Evolutionary conservation across 345 rosid genomes (phyloP), one percentile per base, ranked within the genome.

Genomic region (Salix udensis): DNA sequence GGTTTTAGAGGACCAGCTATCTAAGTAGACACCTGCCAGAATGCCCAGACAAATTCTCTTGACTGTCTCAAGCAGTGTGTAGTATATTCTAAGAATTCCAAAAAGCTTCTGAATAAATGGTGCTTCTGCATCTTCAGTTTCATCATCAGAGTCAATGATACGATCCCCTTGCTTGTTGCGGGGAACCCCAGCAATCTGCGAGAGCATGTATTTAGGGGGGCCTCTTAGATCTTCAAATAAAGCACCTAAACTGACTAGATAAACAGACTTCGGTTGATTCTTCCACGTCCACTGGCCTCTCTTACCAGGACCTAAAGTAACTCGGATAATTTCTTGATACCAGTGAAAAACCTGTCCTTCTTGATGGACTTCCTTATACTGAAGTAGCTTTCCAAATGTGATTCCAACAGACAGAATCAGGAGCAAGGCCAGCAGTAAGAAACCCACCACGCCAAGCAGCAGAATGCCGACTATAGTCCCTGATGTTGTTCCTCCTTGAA

Each of bases 261-360:
- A 84, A 30, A 79, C 24, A 15, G 91, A 90, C 24, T 78, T 79
- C 4, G 86, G 46, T 76, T 84, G 79, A 76, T 80, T 84, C 85
- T 88, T 89, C 97, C 97, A 95, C 76, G 97, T 88, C 97, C 98
- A 93, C 60, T 95, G 98, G 53, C 98, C 97, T 88, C 92, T 86
- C 74, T 91, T 95, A 18, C 98, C 97, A 9, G 98, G 98, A 60
- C 97, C 97, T 36, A 95, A 88, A 5, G 97, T 91, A 71, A 93
- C 91, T 24, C 97, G 84, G 71, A 91, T 72, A 65, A 95, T 79
- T 14, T 95, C 98, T 76, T 90, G 98, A 79, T 90, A 93, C 98
- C 98, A 95, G 74, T 90, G 97, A 79, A 88, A 89, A 66, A 18
- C 86, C 81, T 83, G 87, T 61, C 94, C 97, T 89, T 86, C 98